phyloP scores from a whole-genome alignment of 768 basidiomycete species.

The Xanthoconium stramineum region DNA sequence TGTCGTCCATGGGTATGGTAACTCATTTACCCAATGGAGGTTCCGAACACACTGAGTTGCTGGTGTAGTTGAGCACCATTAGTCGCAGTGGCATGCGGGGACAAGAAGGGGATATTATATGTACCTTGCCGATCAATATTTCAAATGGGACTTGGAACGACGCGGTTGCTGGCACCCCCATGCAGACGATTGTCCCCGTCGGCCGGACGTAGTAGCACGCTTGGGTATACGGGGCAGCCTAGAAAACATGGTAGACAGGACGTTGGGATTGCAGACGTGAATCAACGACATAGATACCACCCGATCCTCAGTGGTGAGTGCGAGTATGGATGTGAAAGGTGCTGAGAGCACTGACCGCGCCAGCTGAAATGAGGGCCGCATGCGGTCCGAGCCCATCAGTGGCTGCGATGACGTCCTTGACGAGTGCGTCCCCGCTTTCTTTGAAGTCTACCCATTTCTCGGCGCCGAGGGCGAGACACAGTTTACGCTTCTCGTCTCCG shows the following conservation, averaged over 20 bases:
- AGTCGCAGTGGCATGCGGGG: background rate
- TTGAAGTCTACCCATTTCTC: slow-evolving; percentile 48
- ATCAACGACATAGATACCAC: background rate
- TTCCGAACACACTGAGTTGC: slow-evolving; percentile 24
- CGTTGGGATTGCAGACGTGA: background rate
- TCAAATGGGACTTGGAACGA: slow-evolving; percentile 29
- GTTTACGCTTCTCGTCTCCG: slow-evolving; percentile 38
- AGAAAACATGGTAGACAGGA: background rate
- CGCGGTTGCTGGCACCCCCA: slow-evolving; percentile 37
- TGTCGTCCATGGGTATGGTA: background rate
- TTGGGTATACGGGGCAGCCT: slow-evolving; percentile 39
- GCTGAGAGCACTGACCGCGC: slow-evolving; percentile 10
- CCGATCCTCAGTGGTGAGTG: background rate
- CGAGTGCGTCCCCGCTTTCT: slow-evolving; percentile 35
- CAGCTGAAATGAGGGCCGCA: slow-evolving; percentile 27
- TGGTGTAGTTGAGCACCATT: background rate
- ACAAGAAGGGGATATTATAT: background rate
- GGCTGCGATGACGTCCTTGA: slow-evolving; percentile 35
- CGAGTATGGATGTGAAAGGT: background rate
- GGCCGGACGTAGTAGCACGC: slow-evolving; percentile 45
- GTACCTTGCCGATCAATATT: slow-evolving; percentile 28
- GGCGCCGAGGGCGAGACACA: slow-evolving; percentile 38
- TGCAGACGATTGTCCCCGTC: slow-evolving; percentile 38
- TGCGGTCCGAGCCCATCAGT: slow-evolving; percentile 45
- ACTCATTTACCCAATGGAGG: slow-evolving; percentile 13